Base-by-base conservation (phyloP, 768 basidiomycete genomes). In the Amanita subjunquillea region DNA sequence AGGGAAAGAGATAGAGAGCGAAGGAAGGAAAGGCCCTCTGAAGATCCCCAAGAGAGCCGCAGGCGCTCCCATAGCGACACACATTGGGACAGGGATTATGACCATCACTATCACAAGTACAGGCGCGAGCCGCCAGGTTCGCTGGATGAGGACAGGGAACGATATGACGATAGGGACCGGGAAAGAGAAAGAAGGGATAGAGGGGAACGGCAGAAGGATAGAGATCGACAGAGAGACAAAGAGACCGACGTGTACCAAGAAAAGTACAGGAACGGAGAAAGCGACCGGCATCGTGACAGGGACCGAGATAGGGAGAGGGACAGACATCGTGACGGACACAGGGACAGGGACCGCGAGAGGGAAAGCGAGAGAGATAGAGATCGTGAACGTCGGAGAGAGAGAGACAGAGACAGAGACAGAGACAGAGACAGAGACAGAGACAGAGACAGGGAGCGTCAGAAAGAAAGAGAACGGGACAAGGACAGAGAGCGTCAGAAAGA, bases 151-250 rank as follows among this genome's bases (percentile, higher is more conserved):
- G 36, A 59, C 38, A 54, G 52, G 43, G 60, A 65, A 1, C 51
- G 59, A 44, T 45, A 54, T 20, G 38, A 59, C 44, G 61, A 64
- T 29, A 52, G 53, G 43, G 50, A 55, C 48, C 51, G 56, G 34
- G 55, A 55, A 30, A 64, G 59, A 41, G 63, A 66, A 25, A 47
- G 58, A 30, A 56, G 54, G 27, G 56, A 57, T 50, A 5, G 27
- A 29, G 6, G 27, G 23, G 23, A 25, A 25, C 4, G 23, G 23
- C 23, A 47, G 58, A 32, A 56, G 54, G 23, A 25, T 25, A 25
- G 23, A 27, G 57, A 62, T 56, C 48, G 46, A 36, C 53, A 57
- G 47, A 55, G 55, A 49, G 41, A 54, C 45, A 51, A 49, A 50
- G 32, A 53, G 50, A 43, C 4, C 4, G 54, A 51, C 40, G 54